Evolutionary conservation across 2,329 filamentous ascomycete species (phyloP), one percentile per base, ranked within the genome.

Genomic region (Verticillium klebahnii): DNA sequence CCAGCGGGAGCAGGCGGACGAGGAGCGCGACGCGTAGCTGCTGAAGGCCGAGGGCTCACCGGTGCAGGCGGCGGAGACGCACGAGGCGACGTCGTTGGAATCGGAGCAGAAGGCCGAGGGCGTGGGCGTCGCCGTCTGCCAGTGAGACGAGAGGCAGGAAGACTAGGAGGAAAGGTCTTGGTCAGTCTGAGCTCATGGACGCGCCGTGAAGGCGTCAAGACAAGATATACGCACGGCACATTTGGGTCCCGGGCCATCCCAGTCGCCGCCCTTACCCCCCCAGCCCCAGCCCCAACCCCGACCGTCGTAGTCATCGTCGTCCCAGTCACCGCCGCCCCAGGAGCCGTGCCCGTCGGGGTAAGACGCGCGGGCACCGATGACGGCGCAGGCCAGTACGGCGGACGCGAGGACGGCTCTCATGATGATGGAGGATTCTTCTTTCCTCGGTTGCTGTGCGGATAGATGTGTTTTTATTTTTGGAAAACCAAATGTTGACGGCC

Each of bases 121-220:
- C 3, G 66, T 66, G 9, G 65, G 65, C 17, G 66, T 63, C 11
- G 67, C 66, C 5, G 67, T 67, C n/a, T 60, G 60, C 64, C 66
- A 70, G 66, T 68, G 67, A 25, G 68, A 69, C 6, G 69, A 69
- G 57, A 68, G 66, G 60, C 69, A 68, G 54, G 66, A 66, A 8
- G 57, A 58, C 57, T 58, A 19, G 12, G 3, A 9, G 3, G 12
- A 4, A 6, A 6, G 29, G 29, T 5, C 29, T 12, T 50, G n/a
- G 19, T 23, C 11, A 8, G 37, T 58, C 25, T 40, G 37, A 7
- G 29, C 29, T 6, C 6, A 2, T 2, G 8, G 11, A 5, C 15
- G 17, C 5, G 12, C 15, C 17, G 11, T n/a, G 19, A 36, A 34
- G 54, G 32, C 8, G 11, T 36, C 19, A 58, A 36, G n/a, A 40